Base-by-base conservation (phyloP, 805 yeast genomes). In the Wickerhamomyces sydowiorum region DNA sequence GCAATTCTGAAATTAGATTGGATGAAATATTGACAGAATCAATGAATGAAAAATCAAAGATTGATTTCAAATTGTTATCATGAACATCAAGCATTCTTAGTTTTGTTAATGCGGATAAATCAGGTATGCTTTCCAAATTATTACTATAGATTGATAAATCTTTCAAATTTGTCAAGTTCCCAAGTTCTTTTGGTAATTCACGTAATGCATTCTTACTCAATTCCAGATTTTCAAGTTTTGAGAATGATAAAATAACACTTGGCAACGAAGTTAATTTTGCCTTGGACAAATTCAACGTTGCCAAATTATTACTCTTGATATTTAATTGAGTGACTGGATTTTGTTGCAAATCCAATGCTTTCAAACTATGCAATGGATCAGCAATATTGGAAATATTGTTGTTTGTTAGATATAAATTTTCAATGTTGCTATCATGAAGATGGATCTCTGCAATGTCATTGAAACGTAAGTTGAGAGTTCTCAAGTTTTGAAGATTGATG, bases 171-270 rank as follows among this genome's bases (percentile, higher is more conserved):
- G 66, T 62, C 51, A 91, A 70, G 3, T 62, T 56, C 1, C 82
- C 78, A 21, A 93, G 72, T 39, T 80, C 82, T 7, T 15, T 8
- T 0, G 98, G 96, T 18, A 93, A 62, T 14, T 78, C 71, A 8
- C 85, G 85, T 50, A 93, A 69, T 56, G 86, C 93, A 56, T 93
- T 93, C 52, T 82, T 79, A 61, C 88, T 93, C 47, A 93, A 63
- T 23, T 78, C 79, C 48, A 93, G 64, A 45, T 78, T 83, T 51
- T 86, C 95, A 40, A 89, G 66, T 45, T 77, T 75, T 0, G 85
- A 76, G 33, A 89, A 68, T 7, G 70, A 60, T 35, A 89, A 70
- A 44, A 89, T 76, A 15, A 74, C 76, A 7, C 76, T 70, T 1
- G 90, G 82, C 23, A 93, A 67, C 7, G 86, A 71, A 0, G 96